A percentile compares a stretch with the other conserved stretches of the same genome.
Evolutionary conservation across 768 basidiomycete species (phyloP).

Genomic region (Kwoniella sp.): DNA sequence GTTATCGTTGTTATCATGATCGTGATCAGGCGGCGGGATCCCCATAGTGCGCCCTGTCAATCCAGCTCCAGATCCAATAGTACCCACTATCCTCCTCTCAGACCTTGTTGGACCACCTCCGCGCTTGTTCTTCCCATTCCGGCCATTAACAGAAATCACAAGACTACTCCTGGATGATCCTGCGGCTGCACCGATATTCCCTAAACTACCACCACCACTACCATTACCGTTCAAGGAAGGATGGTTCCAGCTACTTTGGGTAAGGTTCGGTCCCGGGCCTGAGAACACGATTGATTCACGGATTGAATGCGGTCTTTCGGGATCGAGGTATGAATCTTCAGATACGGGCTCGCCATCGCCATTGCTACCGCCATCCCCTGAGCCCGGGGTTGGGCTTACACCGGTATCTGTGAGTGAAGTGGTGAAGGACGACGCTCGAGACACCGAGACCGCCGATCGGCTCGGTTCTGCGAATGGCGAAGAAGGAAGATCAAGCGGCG

Average conservation of each 20-base stretch:
- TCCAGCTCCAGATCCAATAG: constrained; percentile 20
- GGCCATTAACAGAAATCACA: constrained; percentile 6
- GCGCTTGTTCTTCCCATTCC: background rate
- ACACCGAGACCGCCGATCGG: background rate
- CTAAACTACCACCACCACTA: background rate
- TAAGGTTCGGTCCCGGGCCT: background rate
- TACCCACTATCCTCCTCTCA: background rate
- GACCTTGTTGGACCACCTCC: background rate
- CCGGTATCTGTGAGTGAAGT: background rate
- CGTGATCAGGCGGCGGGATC: constrained; percentile 3
- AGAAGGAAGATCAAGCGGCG: too few relatives aligned
- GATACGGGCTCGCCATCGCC: constrained; percentile 10
- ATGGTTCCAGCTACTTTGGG: too few relatives aligned
- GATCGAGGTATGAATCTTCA: constrained; percentile 13
- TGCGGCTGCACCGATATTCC: background rate
- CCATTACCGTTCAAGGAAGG: background rate
- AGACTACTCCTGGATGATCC: constrained; percentile 11
- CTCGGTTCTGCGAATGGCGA: too few relatives aligned
- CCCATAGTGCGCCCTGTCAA: constrained; percentile 16
- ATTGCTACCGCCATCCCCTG: background rate
- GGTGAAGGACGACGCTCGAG: background rate
- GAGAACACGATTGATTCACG: constrained; percentile 8
- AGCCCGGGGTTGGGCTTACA: too few relatives aligned
- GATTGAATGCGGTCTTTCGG: constrained; percentile 3
- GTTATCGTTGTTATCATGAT: background rate